Base-by-base conservation (phyloP, 2,329 filamentous ascomycete genomes). In the Phaeosphaeria sp. region DNA sequence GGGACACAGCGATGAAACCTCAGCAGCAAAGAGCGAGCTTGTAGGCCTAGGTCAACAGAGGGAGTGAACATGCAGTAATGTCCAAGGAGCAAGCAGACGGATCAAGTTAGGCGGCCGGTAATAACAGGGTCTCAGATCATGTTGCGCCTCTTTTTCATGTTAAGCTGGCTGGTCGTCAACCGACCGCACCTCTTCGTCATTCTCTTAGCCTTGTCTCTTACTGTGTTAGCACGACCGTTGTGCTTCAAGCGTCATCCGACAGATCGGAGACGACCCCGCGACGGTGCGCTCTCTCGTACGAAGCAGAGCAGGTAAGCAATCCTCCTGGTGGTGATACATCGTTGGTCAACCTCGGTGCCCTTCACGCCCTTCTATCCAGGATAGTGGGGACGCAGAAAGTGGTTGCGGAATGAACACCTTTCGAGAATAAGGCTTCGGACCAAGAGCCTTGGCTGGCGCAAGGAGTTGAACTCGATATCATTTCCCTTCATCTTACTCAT, bases 1-100 rank as follows among this genome's bases (percentile, higher is more conserved):
- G 66, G 58, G 64, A 71, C 65, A 64, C 62, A 53, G 56, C 59
- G 57, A 74, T 68, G 63, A 50, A 67, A 66, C 63, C 58, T 67
- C 59, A 65, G 49, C 53, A 55, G 61, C 52, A 53, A 51, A 54
- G 56, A 55, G 55, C 44, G 50, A 62, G 59, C 53, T 36, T 33
- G 53, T 61, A 53, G 54, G 20, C 53, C 49, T 61, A n/a, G n/a
- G n/a, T n/a, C n/a, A n/a, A n/a, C n/a, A 49, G 53, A 60, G 60
- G 51, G 45, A 46, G 53, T 43, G 46, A 21, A 13, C 11, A 13
- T 36, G 30, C 30, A 36, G 30, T 36, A 36, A 30, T 30, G 11
- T 30, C 25, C 25, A 36, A 13, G 5, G 11, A 36, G 30, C 30
- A 36, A 13, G 30, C 6, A 36, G 15, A 36, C 11, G 30, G 30